phyloP scores from a whole-genome alignment of 257 asterid genomes.

The Capsicum baccatum region DNA sequence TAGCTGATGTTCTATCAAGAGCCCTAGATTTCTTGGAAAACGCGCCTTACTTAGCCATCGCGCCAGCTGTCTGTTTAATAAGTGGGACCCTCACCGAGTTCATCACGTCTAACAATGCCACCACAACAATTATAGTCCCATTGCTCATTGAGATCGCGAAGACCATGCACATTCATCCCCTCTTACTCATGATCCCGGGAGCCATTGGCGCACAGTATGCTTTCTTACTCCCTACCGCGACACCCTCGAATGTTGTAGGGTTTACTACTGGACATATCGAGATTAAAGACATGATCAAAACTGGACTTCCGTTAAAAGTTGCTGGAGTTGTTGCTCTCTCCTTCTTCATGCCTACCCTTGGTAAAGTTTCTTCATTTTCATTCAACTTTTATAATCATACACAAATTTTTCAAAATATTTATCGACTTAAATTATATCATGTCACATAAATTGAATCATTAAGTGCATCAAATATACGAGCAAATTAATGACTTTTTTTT shows the following conservation, averaged over 20 bases:
- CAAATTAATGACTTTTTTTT: too few species aligned
- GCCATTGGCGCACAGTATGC: constrained; percentile 79
- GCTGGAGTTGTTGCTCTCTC: constrained; percentile 60
- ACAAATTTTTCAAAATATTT: not conserved
- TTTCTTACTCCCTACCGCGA: constrained; percentile 73
- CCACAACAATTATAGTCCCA: constrained; percentile 77
- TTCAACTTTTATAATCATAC: not conserved
- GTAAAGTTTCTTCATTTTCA: constrained; percentile 40
- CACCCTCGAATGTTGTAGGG: constrained; percentile 88
- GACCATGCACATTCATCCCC: constrained; percentile 67
- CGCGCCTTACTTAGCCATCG: constrained; percentile 75
- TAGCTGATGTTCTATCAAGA: constrained; percentile 66
- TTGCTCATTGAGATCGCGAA: constrained; percentile 66
- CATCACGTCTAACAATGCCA: constrained; percentile 85
- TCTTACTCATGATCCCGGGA: constrained; percentile 76
- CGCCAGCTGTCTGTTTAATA: constrained; percentile 67
- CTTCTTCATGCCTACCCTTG: constrained; percentile 84
- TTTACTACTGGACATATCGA: constrained; percentile 83
- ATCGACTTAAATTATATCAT: not conserved
- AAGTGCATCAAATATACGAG: not conserved
- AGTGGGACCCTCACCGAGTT: constrained; percentile 77
- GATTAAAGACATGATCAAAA: constrained; percentile 64
- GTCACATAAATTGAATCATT: not conserved
- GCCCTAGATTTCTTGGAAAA: constrained; percentile 58
- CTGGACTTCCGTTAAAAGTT: constrained; percentile 68